Conservation (phyloP, 2,329 filamentous ascomycete species). For the Chrysoporthe puriensis region DNA sequence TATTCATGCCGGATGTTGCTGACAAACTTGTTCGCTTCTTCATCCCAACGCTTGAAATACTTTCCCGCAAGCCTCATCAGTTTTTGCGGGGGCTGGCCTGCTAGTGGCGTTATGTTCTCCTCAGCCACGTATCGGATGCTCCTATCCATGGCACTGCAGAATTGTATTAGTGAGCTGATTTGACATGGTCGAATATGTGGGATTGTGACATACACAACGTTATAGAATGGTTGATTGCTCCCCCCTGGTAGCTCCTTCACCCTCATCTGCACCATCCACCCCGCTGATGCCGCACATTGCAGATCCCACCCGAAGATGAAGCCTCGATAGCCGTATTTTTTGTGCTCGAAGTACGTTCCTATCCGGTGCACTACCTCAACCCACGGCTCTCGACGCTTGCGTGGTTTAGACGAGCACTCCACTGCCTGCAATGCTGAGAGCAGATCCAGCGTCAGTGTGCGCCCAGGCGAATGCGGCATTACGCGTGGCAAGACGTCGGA, state of each 20-base stretch:
- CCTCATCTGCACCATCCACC: slow-evolving; percentile 65
- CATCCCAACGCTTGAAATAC: slow-evolving; percentile 68
- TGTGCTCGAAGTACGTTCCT: slow-evolving; percentile 65
- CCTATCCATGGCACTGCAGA: slow-evolving; percentile 55
- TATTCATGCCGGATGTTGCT: slow-evolving; percentile 70
- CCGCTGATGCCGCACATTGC: slow-evolving; percentile 47
- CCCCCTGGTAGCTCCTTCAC: slow-evolving; percentile 61
- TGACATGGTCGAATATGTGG: not conserved
- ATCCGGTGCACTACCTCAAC: slow-evolving; percentile 46
- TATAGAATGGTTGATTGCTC: slow-evolving; percentile 67
- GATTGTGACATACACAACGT: slow-evolving; percentile 51
- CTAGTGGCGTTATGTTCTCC: slow-evolving; percentile 61
- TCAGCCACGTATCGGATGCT: slow-evolving; percentile 68
- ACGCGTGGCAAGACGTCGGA: slow-evolving; percentile 2
- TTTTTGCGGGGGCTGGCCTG: slow-evolving; percentile 45
- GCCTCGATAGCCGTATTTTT: slow-evolving; percentile 63
- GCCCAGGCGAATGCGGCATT: not conserved
- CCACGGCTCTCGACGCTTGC: not conserved
- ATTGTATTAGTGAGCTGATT: not conserved
- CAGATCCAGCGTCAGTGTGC: not conserved
- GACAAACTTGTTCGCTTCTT: slow-evolving; percentile 53
- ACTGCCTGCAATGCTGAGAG: not conserved
- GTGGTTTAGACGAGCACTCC: not conserved
- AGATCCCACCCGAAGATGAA: slow-evolving; percentile 66
- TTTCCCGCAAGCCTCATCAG: slow-evolving; percentile 60